phyloP scores from a whole-genome alignment of 1,139 yeast species.

The Saccharomyces hybrid region DNA sequence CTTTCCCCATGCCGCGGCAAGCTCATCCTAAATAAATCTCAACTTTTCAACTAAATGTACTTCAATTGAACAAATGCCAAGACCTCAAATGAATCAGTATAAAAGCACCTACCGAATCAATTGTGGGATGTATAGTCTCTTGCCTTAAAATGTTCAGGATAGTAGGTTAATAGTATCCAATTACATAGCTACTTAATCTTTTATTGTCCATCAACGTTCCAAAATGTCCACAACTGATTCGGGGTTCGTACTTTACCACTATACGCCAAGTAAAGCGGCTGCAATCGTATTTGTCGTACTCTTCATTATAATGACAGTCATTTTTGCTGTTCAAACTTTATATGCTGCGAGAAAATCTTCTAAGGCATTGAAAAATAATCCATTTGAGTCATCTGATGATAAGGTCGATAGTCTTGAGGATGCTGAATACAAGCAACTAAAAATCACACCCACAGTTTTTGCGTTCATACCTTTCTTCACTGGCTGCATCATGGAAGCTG shows the following conservation, averaged over 20 bases:
- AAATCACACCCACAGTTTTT: not conserved
- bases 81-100: not conserved
- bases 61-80: not conserved
- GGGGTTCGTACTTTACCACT: not conserved
- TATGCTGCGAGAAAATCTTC: conserved; percentile 1
- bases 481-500: conserved; percentile 29
- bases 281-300: conserved; percentile 12
- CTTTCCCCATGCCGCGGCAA: not conserved
- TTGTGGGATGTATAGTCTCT: too few relatives aligned
- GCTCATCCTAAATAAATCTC: not conserved
- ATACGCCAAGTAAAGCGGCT: conserved; percentile 15
- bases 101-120: not conserved
- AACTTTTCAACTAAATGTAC: not conserved
- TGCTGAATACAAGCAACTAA: conserved; percentile 6
- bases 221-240: conserved; percentile 4
- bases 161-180: not conserved
- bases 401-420: conserved; percentile 5
- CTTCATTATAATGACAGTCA: conserved; percentile 7
- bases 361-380: conserved; percentile 1
- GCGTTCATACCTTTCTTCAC: conserved; percentile 28
- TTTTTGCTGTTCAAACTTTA: conserved; percentile 1
- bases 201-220: not conserved
- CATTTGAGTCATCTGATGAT: not conserved
- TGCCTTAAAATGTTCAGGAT: not conserved
- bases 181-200: not conserved